phyloP scores from a whole-genome alignment of 768 basidiomycete species.

The Boletus bicolor region DNA sequence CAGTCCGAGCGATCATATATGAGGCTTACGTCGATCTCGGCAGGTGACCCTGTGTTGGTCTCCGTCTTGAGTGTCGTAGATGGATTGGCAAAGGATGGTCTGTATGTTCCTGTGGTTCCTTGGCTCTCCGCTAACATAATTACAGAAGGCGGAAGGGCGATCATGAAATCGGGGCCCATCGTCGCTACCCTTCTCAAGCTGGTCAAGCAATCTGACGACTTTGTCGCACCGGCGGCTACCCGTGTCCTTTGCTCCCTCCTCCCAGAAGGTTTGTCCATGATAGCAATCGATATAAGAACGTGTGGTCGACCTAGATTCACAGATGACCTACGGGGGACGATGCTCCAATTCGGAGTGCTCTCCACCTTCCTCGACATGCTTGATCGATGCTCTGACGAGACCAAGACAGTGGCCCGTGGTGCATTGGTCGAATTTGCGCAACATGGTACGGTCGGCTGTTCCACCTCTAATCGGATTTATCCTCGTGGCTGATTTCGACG shows the following conservation, averaged over 20 bases:
- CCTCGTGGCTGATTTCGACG: neutral
- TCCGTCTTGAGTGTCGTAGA: constrained; percentile 20
- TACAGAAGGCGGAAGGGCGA: constrained; percentile 4
- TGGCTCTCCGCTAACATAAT: neutral
- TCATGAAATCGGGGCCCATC: constrained; percentile 4
- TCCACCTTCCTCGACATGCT: constrained; percentile 21
- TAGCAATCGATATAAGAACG: neutral
- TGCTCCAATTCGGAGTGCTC: constrained; percentile 16
- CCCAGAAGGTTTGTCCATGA: constrained; percentile 16
- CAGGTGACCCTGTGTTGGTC: constrained; percentile 23
- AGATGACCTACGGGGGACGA: constrained; percentile 22
- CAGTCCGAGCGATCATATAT: neutral
- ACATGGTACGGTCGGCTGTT: constrained; percentile 12
- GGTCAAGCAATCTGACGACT: constrained; percentile 24
- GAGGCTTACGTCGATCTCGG: neutral
- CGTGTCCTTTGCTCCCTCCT: constrained; percentile 25
- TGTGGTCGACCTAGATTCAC: neutral
- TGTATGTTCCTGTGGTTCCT: neutral
- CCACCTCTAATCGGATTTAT: neutral
- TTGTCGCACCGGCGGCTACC: constrained; percentile 28
- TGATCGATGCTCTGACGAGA: constrained; percentile 17
- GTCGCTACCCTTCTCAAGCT: constrained; percentile 20
- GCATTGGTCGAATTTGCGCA: constrained; percentile 16
- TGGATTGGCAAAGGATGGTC: constrained; percentile 16
- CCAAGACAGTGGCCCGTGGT: constrained; percentile 11